Conservation (phyloP, 768 basidiomycete species). For the Termitomyces sp. region DNA sequence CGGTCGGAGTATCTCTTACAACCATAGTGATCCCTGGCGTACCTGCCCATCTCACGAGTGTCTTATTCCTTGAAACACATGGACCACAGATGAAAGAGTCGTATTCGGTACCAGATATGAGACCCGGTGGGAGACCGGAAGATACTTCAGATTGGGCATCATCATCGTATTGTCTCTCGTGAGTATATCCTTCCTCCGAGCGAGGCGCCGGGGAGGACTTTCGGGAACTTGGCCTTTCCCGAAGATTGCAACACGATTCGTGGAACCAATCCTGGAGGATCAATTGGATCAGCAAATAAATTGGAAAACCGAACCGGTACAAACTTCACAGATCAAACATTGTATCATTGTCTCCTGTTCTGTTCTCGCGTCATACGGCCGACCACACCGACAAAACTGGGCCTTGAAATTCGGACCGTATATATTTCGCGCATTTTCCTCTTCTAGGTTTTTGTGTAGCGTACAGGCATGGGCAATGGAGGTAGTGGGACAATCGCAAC, state of each 20-base stretch:
- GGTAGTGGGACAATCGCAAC: conserved; percentile 80
- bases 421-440: conserved; percentile 50
- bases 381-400: conserved; percentile 70
- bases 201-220: conserved; percentile 29
- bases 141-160: conserved; percentile 59
- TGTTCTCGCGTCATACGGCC: conserved; percentile 63
- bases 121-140: conserved; percentile 59
- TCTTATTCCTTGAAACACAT: conserved; percentile 55
- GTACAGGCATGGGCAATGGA: conserved; percentile 58
- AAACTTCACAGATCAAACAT: conserved; percentile 79
- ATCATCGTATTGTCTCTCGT: conserved; percentile 27
- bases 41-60: conserved; percentile 60
- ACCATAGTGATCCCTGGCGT: conserved; percentile 66
- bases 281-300: conserved; percentile 7
- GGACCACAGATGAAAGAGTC: conserved; percentile 68
- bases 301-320: conserved; percentile 18
- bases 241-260: conserved; percentile 81
- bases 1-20: conserved; percentile 38
- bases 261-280: conserved; percentile 81
- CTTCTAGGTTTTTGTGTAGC: conserved; percentile 49
- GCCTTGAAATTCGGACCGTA: conserved; percentile 75
- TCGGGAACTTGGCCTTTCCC: conserved; percentile 54
- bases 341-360: conserved; percentile 88
- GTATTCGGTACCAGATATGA: conserved; percentile 65
- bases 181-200: conserved; percentile 13